Conservation (phyloP, 2,329 filamentous ascomycete genomes). For the Podosphaera aphanis region DNA sequence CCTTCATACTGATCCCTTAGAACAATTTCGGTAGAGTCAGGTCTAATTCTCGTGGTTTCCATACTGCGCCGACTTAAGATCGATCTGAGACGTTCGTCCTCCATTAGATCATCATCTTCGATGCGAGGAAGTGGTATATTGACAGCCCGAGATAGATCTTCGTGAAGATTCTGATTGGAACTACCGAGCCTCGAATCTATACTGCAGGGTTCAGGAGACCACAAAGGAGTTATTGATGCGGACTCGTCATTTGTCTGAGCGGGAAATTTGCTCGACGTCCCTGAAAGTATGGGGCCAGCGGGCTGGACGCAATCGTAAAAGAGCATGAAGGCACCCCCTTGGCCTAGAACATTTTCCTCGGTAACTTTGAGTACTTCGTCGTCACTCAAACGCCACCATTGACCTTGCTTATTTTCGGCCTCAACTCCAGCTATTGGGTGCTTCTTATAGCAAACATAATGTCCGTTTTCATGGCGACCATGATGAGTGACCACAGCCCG, state of each 20-base stretch:
- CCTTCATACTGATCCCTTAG: neutral
- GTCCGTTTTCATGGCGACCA: constrained; percentile 79
- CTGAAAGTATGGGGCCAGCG: constrained; percentile 1
- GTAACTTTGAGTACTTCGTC: constrained; percentile 55
- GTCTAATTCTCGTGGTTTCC: neutral
- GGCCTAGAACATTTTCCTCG: constrained; percentile 48
- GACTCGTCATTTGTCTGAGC: neutral
- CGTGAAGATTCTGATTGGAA: neutral
- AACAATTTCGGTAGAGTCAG: neutral
- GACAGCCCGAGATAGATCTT: neutral
- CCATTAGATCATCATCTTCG: neutral
- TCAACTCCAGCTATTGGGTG: constrained; percentile 23
- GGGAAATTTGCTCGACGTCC: neutral
- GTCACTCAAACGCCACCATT: constrained; percentile 85
- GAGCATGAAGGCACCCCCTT: constrained; percentile 80
- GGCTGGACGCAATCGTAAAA: constrained; percentile 66
- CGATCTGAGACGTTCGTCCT: too few species aligned
- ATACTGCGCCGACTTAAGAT: neutral
- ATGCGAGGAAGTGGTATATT: neutral
- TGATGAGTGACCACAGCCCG: constrained; percentile 72
- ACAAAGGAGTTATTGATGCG: neutral
- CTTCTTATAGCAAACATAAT: constrained; percentile 79
- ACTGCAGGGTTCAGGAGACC: neutral
- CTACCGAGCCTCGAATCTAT: neutral
- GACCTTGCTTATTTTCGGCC: constrained; percentile 15